Evolutionary conservation across 208 protist species (phyloP).

Genomic region (Crithidia fasciculata): DNA sequence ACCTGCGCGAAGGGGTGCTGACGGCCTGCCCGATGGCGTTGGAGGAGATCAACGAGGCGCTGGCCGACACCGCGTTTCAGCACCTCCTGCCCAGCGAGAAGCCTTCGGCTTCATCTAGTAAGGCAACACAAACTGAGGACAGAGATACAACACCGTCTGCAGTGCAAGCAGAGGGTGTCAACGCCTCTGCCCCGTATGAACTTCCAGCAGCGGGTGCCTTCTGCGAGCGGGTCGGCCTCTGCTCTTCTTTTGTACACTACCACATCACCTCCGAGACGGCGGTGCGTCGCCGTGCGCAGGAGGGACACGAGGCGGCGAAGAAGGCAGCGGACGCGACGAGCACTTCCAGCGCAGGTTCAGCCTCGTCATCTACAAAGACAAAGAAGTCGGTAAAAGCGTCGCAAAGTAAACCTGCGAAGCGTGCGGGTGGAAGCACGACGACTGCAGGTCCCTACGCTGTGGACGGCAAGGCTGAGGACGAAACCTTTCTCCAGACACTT

Average conservation of each 20-base stretch:
- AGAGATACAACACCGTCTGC: not conserved
- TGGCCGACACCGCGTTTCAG: constrained; percentile 22
- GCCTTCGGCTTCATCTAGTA: too few species aligned
- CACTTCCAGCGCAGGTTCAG: too few species aligned
- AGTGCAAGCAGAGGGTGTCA: not conserved
- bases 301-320: not conserved
- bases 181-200: not conserved
- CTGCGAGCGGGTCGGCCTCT: constrained; percentile 35
- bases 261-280: constrained; percentile 26
- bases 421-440: too few species aligned
- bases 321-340: too few species aligned
- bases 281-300: constrained; percentile 12
- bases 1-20: constrained; percentile 19
- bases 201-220: constrained; percentile 29
- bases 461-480: not conserved
- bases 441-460: not conserved
- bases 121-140: not conserved
- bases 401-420: too few species aligned
- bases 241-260: constrained; percentile 28
- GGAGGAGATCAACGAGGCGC: constrained; percentile 24
- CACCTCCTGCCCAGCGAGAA: constrained; percentile 15
- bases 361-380: too few species aligned
- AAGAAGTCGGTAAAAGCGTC: too few species aligned
- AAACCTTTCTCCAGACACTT: constrained; percentile 1
- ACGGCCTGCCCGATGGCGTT: constrained; percentile 23